These are phyloP conservation scores for Kingdonia uniflora DNA, from an alignment of 164 flowering plant genomes.

Conservation along the genomic window DNA sequence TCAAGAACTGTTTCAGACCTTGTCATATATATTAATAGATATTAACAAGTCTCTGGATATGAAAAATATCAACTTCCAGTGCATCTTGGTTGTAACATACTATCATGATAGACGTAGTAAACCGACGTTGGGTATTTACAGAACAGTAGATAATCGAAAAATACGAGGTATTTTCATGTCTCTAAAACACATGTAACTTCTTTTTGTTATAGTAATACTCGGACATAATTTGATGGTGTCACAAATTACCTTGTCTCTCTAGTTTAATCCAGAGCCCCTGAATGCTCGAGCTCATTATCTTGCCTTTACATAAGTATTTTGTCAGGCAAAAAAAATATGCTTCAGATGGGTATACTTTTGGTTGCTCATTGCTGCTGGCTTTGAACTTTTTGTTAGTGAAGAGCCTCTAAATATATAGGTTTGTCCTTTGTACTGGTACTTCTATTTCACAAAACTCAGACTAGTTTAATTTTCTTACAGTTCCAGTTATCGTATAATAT, in stretches of 20 bases:
- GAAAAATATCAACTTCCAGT: background rate
- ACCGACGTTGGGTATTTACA: background rate
- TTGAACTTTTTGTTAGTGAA: slow-evolving; percentile 82
- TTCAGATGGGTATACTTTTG: slow-evolving; percentile 92
- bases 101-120: background rate
- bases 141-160: background rate
- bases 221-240: background rate
- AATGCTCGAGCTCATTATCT: too few relatives aligned
- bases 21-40: background rate
- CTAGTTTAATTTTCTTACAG: slow-evolving; percentile 2
- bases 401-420: slow-evolving; percentile 95
- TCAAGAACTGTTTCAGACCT: background rate
- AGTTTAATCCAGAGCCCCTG: background rate
- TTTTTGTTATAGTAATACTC: background rate
- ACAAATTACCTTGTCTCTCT: background rate
- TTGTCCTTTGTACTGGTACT: slow-evolving; percentile 59
- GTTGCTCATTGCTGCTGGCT: slow-evolving; percentile 92
- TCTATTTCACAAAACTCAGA: slow-evolving; percentile 35
- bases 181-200: background rate
- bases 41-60: background rate
- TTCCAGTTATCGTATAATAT: too few relatives aligned
- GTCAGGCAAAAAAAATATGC: background rate
- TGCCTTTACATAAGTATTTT: background rate
- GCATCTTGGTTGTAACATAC: background rate
- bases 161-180: background rate